Evolutionary conservation across 169 alveolate genomes (phyloP), one percentile per base, ranked within the genome.

Genomic region (Eimeria brunetti): DNA sequence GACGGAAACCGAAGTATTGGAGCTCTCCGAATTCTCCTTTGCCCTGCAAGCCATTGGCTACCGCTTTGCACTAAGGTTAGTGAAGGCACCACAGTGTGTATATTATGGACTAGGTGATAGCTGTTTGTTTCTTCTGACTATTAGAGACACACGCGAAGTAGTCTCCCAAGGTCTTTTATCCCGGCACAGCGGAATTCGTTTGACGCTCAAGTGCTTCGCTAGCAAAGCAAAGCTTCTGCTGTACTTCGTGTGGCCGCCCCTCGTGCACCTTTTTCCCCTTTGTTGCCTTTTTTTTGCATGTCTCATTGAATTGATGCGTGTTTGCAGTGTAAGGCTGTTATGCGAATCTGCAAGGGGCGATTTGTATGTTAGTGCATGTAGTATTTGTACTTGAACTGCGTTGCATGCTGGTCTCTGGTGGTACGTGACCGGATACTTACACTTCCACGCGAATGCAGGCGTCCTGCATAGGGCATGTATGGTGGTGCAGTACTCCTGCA

Each of bases 11-110:
- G 92, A 44, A 46, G 81, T 60, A 56, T 85, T 44, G 80, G 38
- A 51, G 27, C 53, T n/a, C 92, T 60, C 38, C 81, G 92, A 36
- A 85, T 85, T 14, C 92, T 85, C 33, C 64, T 58, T 11, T 27
- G 75, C 27, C 92, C 92, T 30, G 92, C 92, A 38, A 85, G 81
- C 80, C 80, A 85, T 16, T 85, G 92, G 92, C 80, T 85, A 62
- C 92, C 92, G 18, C 56, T 85, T 38, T 20, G 76, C 44, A 11
- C 56, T 9, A 11, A 44, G 46, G 90, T 83, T 56, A 51, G 90
- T 83, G 16, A 0, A n/a, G 75, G 53, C n/a, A 33, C 51, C 53
- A 83, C 80, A 69, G 30, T 36, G 27, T 4, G 22, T 0, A 69
- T 14, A 69, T 14, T 69, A 69, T 30, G 46, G 6, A 3, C n/a